Evolutionary conservation across 768 basidiomycete species (phyloP).

Genomic region (Panaeolus cyanescens): DNA sequence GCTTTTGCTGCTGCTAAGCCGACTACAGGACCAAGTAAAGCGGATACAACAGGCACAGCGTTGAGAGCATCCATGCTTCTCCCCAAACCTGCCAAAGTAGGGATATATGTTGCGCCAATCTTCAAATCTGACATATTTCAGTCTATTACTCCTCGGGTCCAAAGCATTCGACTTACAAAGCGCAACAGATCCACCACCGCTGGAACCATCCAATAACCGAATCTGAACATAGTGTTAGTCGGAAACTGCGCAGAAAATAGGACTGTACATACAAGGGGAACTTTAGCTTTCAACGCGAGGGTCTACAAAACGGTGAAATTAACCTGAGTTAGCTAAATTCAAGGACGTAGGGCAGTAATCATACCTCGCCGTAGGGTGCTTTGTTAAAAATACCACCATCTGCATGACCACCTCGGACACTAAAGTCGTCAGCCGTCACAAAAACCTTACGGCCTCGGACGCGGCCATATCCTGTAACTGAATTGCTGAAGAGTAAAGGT

Average conservation of each 20-base stretch:
- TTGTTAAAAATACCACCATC: constrained; percentile 42
- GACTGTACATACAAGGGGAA: constrained; percentile 32
- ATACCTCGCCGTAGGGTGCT: constrained; percentile 41
- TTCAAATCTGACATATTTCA: constrained; percentile 33
- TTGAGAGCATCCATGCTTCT: constrained; percentile 39
- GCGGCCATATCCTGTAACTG: constrained; percentile 38
- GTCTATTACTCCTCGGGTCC: no score
- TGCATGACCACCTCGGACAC: constrained; percentile 43
- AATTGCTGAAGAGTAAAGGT: constrained; percentile 27
- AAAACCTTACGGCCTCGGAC: constrained; percentile 36
- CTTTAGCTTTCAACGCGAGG: constrained; percentile 32
- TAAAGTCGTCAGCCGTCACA: constrained; percentile 42
- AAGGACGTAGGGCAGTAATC: neutral
- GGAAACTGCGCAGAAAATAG: neutral
- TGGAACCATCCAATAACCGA: constrained; percentile 42
- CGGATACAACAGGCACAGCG: constrained; percentile 38
- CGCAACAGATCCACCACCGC: constrained; percentile 43
- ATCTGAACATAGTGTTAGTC: constrained; percentile 24
- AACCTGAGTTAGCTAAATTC: neutral
- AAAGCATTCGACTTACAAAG: no score
- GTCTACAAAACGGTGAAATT: constrained; percentile 18
- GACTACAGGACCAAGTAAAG: constrained; percentile 40
- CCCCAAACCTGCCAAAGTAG: constrained; percentile 33
- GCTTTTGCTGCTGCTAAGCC: constrained; percentile 43
- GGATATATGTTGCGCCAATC: constrained; percentile 41